Evolutionary conservation across 768 basidiomycete species (phyloP).

Genomic region (Pisolithus albus): DNA sequence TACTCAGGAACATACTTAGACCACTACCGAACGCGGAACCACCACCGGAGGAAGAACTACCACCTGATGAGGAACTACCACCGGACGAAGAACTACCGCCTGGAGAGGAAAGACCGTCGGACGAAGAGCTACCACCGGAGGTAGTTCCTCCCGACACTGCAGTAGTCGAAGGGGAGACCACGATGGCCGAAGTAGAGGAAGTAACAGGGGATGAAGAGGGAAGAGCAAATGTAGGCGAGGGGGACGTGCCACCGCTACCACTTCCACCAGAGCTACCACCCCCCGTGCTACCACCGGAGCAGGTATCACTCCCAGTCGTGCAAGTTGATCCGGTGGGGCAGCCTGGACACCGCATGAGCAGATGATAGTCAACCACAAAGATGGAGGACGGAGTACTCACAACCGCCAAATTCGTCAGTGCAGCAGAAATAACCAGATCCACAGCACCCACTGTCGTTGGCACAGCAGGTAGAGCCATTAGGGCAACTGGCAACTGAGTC

Average conservation of each 20-base stretch:
- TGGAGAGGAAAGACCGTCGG: not conserved
- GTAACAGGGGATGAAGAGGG: not conserved
- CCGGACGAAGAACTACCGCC: not conserved
- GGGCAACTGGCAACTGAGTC: constrained; percentile 6
- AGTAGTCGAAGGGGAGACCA: not conserved
- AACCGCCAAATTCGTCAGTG: constrained; percentile 16
- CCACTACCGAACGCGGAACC: not conserved
- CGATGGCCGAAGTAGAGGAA: not conserved
- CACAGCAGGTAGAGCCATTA: constrained; percentile 6
- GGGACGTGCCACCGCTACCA: not conserved
- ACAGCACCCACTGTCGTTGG: not conserved
- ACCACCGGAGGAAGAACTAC: not conserved
- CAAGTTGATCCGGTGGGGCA: constrained; percentile 13
- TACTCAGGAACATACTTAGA: not conserved
- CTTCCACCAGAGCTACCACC: constrained; percentile 3
- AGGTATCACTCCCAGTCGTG: constrained; percentile 2
- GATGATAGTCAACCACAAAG: too few species aligned
- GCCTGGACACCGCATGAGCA: constrained; percentile 11
- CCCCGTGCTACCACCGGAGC: not conserved
- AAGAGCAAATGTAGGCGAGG: not conserved
- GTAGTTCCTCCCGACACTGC: not conserved
- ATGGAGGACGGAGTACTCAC: constrained; percentile 7
- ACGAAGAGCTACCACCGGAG: not conserved
- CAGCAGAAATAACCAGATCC: constrained; percentile 11
- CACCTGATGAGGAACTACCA: not conserved